Evolutionary conservation across 2,329 filamentous ascomycete genomes (phyloP), one percentile per base, ranked within the genome.

Genomic region (Aspergillus clavatus): DNA sequence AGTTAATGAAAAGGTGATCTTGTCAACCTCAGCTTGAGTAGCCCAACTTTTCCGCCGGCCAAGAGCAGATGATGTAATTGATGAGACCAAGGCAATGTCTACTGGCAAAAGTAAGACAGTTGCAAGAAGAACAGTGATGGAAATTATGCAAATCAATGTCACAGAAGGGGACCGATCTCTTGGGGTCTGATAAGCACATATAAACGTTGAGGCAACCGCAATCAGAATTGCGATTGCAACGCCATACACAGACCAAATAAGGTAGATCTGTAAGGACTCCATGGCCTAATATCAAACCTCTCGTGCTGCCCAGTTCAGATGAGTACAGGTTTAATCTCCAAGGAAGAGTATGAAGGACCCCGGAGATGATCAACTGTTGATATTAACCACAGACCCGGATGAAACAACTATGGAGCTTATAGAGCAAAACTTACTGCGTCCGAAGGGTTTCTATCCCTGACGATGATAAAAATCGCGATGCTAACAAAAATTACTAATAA

Each of bases 1-100:
- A 65, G 87, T 87, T 53, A 98, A 77, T 0, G 87, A 89, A 51
- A 82, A 77, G 12, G 91, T 75, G 44, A 97, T 95, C 51, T 80
- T 78, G 52, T 87, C 79, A 48, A 97, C 82, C 42, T 82, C 82
- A 53, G 86, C 80, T 21, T 88, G 87, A 0, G 87, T 94, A 8
- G 93, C 93, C 93, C 93, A 98, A 57, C 91, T 84, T 69, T 96
- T 96, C 73, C 95, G 94, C 39, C 79, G 78, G 47, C 93, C 93
- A 26, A 85, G 75, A 39, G 82, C 79, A 5, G 84, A 79, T 44
- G 83, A 83, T 11, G 83, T 85, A 0, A 93, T 98, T 5, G 89
- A 89, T 2, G 91, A 96, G 38, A 96, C 86, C 56, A 98, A 80
- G 8, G 93, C 93, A 56, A 97, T 89, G 67, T 98, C 93, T 66